Evolutionary conservation across 345 rosid species (phyloP), one percentile per base, ranked within the genome.

Genomic region (Sisymbrium altissimum): DNA sequence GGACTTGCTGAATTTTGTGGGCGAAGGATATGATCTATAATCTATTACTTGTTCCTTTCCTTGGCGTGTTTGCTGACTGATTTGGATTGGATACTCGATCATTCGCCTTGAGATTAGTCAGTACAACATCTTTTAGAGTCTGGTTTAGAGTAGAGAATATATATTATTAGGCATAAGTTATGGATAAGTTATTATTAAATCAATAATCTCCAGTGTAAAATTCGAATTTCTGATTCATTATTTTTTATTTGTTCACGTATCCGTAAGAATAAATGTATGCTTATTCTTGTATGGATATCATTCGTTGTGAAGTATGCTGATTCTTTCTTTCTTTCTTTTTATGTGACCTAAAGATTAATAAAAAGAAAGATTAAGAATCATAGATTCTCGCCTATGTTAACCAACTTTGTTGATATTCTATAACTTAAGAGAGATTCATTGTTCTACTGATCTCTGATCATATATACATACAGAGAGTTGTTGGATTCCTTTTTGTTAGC

Each of bases 361-460:
- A 18, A 10, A 58, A 39, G 54, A 44, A 66, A 46, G 68, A 74
- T 23, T 38, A 14, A 58, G 54, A 27, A 66, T 57, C 60, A 66
- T 36, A 21, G 21, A 10, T 15, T 48, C 27, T 66, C 18, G 39
- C 54, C 35, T 64, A 53, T 21, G 4, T 18, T 10, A 62, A 53
- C 41, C 62, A 38, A 62, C 38, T 52, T 39, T 29, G 11, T 15
- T 49, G 17, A 32, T 39, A 18, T 49, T n/a, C 8, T 39, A 11
- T 23, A 32, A 53, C 29, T n/a, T 35, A 35, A 25, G 27, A 46
- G 35, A 66, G 44, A 30, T 27, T 11, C 63, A 27, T 15, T 54
- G 53, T 56, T 29, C 29, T 21, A 23, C 21, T 57, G 54, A 43
- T 56, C 64, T 40, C 40, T 54, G 27, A 23, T 55, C 46, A 66